A percentile compares a stretch with the other conserved stretches of the same genome.
These are phyloP conservation scores for Durio zibethinus DNA, from an alignment of 345 rosid genomes.

Conservation along the genomic window DNA sequence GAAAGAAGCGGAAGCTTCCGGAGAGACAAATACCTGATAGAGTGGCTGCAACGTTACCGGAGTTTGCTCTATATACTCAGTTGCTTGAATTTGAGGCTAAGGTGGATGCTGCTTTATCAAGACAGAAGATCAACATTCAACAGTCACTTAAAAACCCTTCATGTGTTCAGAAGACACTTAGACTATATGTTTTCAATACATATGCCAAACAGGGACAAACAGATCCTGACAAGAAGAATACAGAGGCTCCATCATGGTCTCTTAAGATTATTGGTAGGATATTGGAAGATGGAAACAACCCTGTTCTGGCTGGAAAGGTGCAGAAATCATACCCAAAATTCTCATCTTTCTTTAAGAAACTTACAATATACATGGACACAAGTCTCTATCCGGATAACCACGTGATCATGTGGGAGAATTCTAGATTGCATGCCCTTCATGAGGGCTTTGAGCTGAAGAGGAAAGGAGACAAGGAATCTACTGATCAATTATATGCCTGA, in stretches of 20 bases:
- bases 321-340: slow-evolving; percentile 43
- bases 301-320: slow-evolving; percentile 36
- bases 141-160: slow-evolving; percentile 47
- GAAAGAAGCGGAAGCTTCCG: slow-evolving; percentile 45
- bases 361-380: slow-evolving; percentile 56
- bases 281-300: slow-evolving; percentile 57
- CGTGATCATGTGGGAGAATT: slow-evolving; percentile 55
- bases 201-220: slow-evolving; percentile 37
- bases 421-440: slow-evolving; percentile 47
- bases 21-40: slow-evolving; percentile 52
- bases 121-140: slow-evolving; percentile 49
- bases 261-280: slow-evolving; percentile 56
- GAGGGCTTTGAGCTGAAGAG: slow-evolving; percentile 68
- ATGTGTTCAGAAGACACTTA: slow-evolving; percentile 40
- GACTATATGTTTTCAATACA: slow-evolving; percentile 52
- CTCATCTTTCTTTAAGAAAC: slow-evolving; percentile 52
- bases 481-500: slow-evolving; percentile 55
- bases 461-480: slow-evolving; percentile 59
- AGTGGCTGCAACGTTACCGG: slow-evolving; percentile 47
- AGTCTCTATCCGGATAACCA: slow-evolving; percentile 54
- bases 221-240: slow-evolving; percentile 27
- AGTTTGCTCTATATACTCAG: slow-evolving; percentile 48
- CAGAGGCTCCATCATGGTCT: slow-evolving; percentile 50
- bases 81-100: slow-evolving; percentile 55
- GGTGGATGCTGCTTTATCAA: slow-evolving; percentile 44